These are phyloP conservation scores for Aspergillus phoenicis DNA, from an alignment of 2,329 filamentous ascomycete genomes.

Conservation along the genomic window DNA sequence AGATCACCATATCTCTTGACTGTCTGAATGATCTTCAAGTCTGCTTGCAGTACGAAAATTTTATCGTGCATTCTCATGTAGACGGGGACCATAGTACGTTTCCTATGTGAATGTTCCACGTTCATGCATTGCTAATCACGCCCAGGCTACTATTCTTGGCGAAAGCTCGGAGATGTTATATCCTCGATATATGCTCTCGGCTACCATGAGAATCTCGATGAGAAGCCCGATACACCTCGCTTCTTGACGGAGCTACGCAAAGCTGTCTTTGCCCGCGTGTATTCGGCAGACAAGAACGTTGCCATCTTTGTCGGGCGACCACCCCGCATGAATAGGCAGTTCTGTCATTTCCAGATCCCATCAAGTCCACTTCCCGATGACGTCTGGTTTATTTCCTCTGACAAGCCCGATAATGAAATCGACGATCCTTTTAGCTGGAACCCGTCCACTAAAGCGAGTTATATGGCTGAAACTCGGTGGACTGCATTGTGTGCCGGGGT, in stretches of 20 bases:
- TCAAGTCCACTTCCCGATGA: background rate
- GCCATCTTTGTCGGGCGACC: conserved; percentile 53
- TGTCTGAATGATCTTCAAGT: conserved; percentile 51
- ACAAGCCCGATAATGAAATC: no score
- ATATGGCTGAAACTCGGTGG: conserved; percentile 31
- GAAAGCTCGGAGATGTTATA: conserved; percentile 50
- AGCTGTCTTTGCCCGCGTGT: conserved; percentile 45
- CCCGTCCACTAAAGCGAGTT: conserved; percentile 22
- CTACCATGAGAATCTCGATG: conserved; percentile 47
- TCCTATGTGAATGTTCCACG: no score
- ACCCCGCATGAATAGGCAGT: conserved; percentile 46
- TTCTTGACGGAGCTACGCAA: conserved; percentile 46
- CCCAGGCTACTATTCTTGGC: conserved; percentile 50
- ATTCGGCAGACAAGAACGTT: conserved; percentile 52
- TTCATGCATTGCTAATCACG: background rate
- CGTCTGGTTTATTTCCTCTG: no score
- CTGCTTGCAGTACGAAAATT: conserved; percentile 51
- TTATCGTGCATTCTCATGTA: conserved; percentile 49
- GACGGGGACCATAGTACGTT: conserved; percentile 50
- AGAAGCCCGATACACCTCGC: conserved; percentile 28
- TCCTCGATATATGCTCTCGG: conserved; percentile 51
- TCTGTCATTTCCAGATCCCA: conserved; percentile 39
- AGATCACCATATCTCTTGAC: conserved; percentile 37
- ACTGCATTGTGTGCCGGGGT: conserved; percentile 31
- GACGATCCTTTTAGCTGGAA: conserved; percentile 14